These are phyloP conservation scores for Pilaira anomala DNA, from an alignment of 192 early-diverging fungal genomes.

Conservation along the genomic window DNA sequence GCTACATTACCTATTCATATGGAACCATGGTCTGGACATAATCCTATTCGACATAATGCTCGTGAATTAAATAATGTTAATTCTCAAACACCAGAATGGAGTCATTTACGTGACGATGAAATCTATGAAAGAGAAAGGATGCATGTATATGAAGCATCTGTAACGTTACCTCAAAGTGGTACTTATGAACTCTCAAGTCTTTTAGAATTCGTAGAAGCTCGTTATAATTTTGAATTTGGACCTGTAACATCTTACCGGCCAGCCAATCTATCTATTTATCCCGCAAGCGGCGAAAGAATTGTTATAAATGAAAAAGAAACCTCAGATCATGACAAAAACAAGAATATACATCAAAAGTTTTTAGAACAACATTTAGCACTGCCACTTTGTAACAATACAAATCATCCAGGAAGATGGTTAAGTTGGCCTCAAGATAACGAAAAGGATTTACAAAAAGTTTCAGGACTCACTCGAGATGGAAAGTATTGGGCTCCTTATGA, in stretches of 20 bases:
- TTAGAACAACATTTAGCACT: slow-evolving; percentile 37
- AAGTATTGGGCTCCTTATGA: slow-evolving; percentile 49
- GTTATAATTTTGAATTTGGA: slow-evolving; percentile 48
- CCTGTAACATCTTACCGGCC: slow-evolving; percentile 37
- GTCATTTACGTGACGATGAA: not conserved
- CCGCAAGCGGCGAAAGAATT: slow-evolving; percentile 8
- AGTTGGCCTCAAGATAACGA: not conserved
- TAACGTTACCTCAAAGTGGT: slow-evolving; percentile 40
- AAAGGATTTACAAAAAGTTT: not conserved
- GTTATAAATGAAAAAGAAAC: not conserved
- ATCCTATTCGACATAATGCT: not conserved
- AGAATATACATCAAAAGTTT: not conserved
- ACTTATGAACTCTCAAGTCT: slow-evolving; percentile 30
- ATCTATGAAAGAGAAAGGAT: slow-evolving; percentile 24
- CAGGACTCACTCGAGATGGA: slow-evolving; percentile 32
- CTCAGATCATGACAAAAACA: slow-evolving; percentile 3
- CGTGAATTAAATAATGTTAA: not conserved
- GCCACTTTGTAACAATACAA: slow-evolving; percentile 39
- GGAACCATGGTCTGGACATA: slow-evolving; percentile 25
- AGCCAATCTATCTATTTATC: slow-evolving; percentile 25
- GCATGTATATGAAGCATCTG: slow-evolving; percentile 51
- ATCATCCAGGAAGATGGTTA: slow-evolving; percentile 46
- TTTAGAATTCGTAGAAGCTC: slow-evolving; percentile 44
- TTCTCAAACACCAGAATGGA: slow-evolving; percentile 14
- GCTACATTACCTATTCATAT: slow-evolving; percentile 13